These are phyloP conservation scores for Heliosperma pusillum DNA, from an alignment of 148 eudicot species.

Conservation along the genomic window DNA sequence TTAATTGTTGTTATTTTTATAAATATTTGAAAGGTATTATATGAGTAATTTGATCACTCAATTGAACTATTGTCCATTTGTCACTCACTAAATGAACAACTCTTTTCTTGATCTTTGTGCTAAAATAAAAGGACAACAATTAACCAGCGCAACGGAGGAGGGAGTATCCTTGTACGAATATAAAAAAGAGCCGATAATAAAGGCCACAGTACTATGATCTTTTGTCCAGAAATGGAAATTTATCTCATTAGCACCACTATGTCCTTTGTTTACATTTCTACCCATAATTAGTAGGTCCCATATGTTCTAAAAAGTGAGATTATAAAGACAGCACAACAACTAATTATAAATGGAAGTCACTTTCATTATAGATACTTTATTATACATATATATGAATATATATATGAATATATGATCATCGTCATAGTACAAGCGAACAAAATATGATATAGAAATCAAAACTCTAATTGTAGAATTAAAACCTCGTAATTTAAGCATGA, in stretches of 20 bases:
- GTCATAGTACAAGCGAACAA: background rate
- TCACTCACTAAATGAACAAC: too few species aligned
- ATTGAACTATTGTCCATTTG: too few species aligned
- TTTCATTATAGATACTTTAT: too few species aligned
- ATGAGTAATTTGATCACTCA: too few species aligned
- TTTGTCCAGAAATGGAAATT: conserved; percentile 4
- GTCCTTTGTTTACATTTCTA: background rate
- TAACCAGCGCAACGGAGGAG: too few species aligned
- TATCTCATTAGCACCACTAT: background rate
- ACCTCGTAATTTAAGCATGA: background rate
- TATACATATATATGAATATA: too few species aligned
- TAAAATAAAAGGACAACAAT: too few species aligned
- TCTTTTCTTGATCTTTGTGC: too few species aligned
- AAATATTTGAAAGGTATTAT: too few species aligned
- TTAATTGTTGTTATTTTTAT: too few species aligned
- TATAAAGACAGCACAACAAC: background rate
- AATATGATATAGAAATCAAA: background rate
- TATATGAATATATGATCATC: too few species aligned
- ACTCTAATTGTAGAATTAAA: background rate
- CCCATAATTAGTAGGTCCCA: background rate
- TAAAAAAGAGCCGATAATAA: background rate
- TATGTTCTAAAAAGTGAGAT: background rate
- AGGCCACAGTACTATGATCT: background rate
- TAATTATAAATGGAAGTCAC: background rate
- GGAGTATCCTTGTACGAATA: too few species aligned